Percentiles rank a stretch among this genome's conserved stretches.
Conservation (phyloP, 2,329 filamentous ascomycete genomes). For the Aspergillus unguis region DNA sequence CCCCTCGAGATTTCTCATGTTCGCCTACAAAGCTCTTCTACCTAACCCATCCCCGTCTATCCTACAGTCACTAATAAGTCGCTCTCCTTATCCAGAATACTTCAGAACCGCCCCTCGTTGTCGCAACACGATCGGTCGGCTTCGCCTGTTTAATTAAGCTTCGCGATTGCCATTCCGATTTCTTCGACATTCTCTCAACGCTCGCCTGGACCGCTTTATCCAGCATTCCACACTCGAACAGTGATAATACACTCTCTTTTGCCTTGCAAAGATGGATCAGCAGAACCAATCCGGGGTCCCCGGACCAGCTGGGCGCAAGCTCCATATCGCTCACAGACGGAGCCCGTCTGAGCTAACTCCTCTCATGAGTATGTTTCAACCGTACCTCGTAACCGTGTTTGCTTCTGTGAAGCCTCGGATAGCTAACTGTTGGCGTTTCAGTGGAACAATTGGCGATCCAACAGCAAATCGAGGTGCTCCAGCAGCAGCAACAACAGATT, state of each 20-base stretch:
- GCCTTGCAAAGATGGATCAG: conserved; percentile 58
- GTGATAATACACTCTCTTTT: conserved; percentile 18
- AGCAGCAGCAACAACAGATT: conserved; percentile 97
- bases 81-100: conserved; percentile 18
- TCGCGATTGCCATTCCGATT: conserved; percentile 26
- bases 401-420: conserved; percentile 39
- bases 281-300: conserved; percentile 55
- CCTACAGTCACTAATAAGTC: conserved; percentile 18
- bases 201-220: conserved; percentile 14
- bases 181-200: conserved; percentile 25
- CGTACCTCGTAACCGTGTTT: conserved; percentile 4
- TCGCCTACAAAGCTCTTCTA: conserved; percentile 1
- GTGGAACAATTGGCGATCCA: conserved; percentile 98
- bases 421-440: conserved; percentile 35
- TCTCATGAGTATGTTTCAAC: conserved; percentile 79
- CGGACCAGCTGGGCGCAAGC: conserved; percentile 79
- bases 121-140: conserved; percentile 27
- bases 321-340: conserved; percentile 95
- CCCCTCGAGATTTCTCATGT: not conserved
- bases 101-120: conserved; percentile 20
- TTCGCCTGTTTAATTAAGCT: conserved; percentile 24
- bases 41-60: conserved; percentile 5
- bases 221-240: conserved; percentile 13
- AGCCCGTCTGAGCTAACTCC: conserved; percentile 97
- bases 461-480: conserved; percentile 94